A percentile compares a stretch with the other conserved stretches of the same genome.
Conservation (phyloP, 1,284 basidiomycete species). For the Moniliophthora roreri region DNA sequence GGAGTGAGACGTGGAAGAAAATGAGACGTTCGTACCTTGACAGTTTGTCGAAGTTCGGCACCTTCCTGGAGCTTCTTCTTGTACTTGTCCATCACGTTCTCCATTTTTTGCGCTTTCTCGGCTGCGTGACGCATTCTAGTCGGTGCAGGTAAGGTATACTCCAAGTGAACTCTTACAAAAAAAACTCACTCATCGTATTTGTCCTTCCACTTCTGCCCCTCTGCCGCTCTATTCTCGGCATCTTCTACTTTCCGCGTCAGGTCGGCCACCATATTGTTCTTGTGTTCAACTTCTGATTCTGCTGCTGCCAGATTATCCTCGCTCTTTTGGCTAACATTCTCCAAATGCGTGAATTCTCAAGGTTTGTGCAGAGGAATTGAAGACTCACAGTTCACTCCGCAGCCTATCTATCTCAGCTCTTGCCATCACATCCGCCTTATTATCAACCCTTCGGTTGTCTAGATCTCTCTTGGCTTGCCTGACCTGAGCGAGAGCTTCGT, state of each 20-base stretch:
- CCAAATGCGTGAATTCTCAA: conserved; percentile 26
- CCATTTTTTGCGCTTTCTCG: conserved; percentile 89
- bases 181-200: conserved; percentile 86
- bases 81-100: conserved; percentile 98
- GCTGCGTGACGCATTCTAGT: conserved; percentile 83
- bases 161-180: background rate
- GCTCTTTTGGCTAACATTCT: conserved; percentile 74
- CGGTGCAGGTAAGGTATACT: conserved; percentile 8
- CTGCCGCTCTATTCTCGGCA: conserved; percentile 75
- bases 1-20: background rate
- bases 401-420: conserved; percentile 80
- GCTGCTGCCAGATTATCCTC: conserved; percentile 83
- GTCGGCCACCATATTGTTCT: conserved; percentile 66
- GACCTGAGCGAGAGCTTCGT: conserved; percentile 61
- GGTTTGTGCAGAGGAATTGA: background rate
- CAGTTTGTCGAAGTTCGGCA: conserved; percentile 81
- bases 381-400: conserved; percentile 47
- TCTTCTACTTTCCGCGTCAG: conserved; percentile 82
- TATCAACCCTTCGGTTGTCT: conserved; percentile 58
- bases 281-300: conserved; percentile 80
- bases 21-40: conserved; percentile 59
- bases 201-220: conserved; percentile 82
- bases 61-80: conserved; percentile 97
- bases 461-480: conserved; percentile 56
- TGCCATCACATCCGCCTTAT: conserved; percentile 66